Evolutionary conservation across 2,329 filamentous ascomycete genomes (phyloP).

Genomic region (Didymella keratinophila): DNA sequence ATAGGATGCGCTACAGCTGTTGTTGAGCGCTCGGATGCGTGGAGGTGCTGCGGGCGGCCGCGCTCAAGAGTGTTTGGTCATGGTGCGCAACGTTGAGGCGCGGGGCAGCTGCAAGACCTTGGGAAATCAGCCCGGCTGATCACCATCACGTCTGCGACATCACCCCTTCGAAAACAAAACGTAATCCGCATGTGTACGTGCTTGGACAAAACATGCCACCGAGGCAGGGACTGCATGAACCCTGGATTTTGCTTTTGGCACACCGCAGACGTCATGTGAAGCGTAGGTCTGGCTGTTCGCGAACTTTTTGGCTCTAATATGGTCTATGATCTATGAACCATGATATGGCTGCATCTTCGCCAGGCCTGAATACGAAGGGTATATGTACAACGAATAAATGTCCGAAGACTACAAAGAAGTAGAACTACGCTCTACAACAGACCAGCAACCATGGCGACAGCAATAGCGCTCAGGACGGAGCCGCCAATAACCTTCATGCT

Average conservation of each 20-base stretch:
- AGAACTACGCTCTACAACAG: conserved; percentile 29
- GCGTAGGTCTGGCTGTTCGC: background rate
- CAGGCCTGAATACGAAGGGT: conserved; percentile 22
- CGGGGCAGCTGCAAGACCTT: conserved; percentile 17
- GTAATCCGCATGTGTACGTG: background rate
- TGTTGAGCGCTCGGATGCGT: conserved; percentile 45
- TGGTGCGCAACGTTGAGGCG: conserved; percentile 27
- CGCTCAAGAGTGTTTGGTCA: conserved; percentile 27
- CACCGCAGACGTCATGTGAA: conserved; percentile 7
- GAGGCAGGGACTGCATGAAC: background rate
- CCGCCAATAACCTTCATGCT: conserved; percentile 24
- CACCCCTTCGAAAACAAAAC: background rate
- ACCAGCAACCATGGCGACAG: conserved; percentile 29
- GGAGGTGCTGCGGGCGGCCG: conserved; percentile 32
- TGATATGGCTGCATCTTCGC: conserved; percentile 12
- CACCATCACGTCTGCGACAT: conserved; percentile 5
- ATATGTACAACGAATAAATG: conserved; percentile 26
- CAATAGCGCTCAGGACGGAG: conserved; percentile 32
- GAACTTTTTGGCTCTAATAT: conserved; percentile 5
- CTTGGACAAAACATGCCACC: background rate
- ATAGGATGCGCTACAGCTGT: conserved; percentile 42
- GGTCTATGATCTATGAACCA: conserved; percentile 18
- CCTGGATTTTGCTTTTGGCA: background rate
- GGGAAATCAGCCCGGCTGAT: conserved; percentile 4
- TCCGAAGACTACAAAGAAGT: conserved; percentile 17